Evolutionary conservation across 108 stramenopile genomes (phyloP), one percentile per base, ranked within the genome.

Genomic region (Cylindrotheca closterium): DNA sequence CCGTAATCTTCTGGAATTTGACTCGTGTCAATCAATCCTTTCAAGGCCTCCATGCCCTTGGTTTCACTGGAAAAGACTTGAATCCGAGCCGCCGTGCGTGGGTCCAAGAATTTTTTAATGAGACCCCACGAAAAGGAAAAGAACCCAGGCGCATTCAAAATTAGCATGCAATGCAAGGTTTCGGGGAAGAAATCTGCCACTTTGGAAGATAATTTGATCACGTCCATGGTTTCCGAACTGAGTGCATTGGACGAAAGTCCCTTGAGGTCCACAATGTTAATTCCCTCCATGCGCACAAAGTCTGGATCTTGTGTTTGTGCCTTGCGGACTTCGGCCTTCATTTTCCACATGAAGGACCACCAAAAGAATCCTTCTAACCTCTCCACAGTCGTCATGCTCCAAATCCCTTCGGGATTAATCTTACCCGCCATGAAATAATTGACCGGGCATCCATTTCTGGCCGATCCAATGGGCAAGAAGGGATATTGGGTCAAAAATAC

Each of bases 201-300:
- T 48, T 73, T 78, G 27, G 56, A 49, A 5, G 62, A 45, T 15
- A 71, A 63, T 66, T 87, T 86, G 56, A 91, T 63, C 47, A 83
- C 82, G 42, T 81, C 80, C 34, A 87, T 65, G 18, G 84, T 82
- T 27, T 83, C 79, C 15, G 58, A 47, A 7, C 79, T 79, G 47
- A 87, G 51, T 30, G 79, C 67, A n/a, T 56, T 42, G 8, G 73
- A 59, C 33, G 79, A 76, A 54, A 91, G 51, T 53, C 81, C 79
- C 32, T 68, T 71, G 31, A 91, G 57, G 60, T 91, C 86, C 28
- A 88, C 55, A 17, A 88, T 63, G 31, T 59, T 71, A 30, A 91
- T 77, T 29, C 80, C 76, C 59, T 88, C 80, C 59, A 82, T 82
- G 1, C 70, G 46, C 12, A 52, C 74, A 52, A 72, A 71, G 55